Conservation (phyloP, 352 stramenopile species). For the Elongisporangium anandrum region DNA sequence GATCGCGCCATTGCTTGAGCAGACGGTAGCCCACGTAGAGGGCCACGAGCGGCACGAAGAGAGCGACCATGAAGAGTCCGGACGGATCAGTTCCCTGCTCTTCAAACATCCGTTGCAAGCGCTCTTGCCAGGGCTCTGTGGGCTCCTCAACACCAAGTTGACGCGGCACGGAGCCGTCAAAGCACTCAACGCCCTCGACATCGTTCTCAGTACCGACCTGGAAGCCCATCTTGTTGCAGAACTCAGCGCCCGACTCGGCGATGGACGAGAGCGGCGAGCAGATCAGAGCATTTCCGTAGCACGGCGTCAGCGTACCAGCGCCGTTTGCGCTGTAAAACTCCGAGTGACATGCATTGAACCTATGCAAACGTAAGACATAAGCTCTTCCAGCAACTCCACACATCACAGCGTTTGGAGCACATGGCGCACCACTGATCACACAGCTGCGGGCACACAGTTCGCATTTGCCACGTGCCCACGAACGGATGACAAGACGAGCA, state of each 20-base stretch:
- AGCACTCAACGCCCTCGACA: conserved; percentile 71
- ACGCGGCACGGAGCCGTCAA: conserved; percentile 71
- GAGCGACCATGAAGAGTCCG: conserved; percentile 50
- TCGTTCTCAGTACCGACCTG: conserved; percentile 64
- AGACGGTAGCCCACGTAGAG: conserved; percentile 47
- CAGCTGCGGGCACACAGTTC: conserved; percentile 62
- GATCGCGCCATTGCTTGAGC: conserved; percentile 37
- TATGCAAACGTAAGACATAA: not conserved
- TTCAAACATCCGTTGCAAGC: conserved; percentile 52
- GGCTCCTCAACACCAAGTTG: conserved; percentile 49
- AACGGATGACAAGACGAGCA: conserved; percentile 81
- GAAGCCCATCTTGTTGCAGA: conserved; percentile 79
- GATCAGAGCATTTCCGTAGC: conserved; percentile 79
- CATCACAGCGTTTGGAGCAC: conserved; percentile 26
- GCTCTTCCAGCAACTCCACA: conserved; percentile 36
- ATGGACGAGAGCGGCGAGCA: conserved; percentile 71
- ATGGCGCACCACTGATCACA: conserved; percentile 64
- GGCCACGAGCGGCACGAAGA: conserved; percentile 54
- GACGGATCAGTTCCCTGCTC: conserved; percentile 71
- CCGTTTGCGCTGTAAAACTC: conserved; percentile 75
- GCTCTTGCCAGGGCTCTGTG: conserved; percentile 47
- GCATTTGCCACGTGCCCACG: conserved; percentile 71
- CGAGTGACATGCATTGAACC: conserved; percentile 53
- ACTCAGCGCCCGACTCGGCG: conserved; percentile 43
- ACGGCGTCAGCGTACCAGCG: conserved; percentile 55